Percentiles rank a stretch among this genome's conserved stretches.
phyloP scores from a whole-genome alignment of 371 early-diverging fungal species.

The Rhizomucor pusillus region DNA sequence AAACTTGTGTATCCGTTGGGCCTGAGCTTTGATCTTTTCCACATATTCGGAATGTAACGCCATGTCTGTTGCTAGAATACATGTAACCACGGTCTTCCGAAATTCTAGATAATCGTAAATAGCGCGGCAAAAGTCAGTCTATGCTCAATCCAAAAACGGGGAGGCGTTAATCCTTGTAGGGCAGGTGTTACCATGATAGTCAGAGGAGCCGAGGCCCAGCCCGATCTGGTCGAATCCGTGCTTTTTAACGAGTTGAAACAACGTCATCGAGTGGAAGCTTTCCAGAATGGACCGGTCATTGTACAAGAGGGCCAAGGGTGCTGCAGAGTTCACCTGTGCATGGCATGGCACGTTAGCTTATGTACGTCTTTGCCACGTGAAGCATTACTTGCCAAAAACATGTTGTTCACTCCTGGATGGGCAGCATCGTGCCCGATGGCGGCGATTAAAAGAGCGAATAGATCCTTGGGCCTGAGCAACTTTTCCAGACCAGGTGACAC shows the following conservation, averaged over 20 bases:
- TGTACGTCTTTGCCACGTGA: neutral
- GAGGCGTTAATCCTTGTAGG: too few species aligned
- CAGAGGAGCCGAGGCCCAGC: constrained; percentile 22
- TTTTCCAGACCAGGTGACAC: constrained; percentile 29
- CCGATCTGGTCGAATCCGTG: constrained; percentile 49
- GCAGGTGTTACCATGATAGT: constrained; percentile 32
- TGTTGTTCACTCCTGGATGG: constrained; percentile 82
- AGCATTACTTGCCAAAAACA: constrained; percentile 54
- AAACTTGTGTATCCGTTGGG: constrained; percentile 34
- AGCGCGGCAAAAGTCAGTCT: neutral
- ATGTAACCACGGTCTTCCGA: constrained; percentile 63
- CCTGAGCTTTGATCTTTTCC: constrained; percentile 61
- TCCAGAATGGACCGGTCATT: constrained; percentile 92
- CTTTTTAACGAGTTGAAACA: constrained; percentile 78
- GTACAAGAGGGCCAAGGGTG: constrained; percentile 85
- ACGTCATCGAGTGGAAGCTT: constrained; percentile 85
- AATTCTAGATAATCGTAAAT: constrained; percentile 46
- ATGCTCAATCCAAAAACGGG: neutral
- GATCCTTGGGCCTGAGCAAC: constrained; percentile 59
- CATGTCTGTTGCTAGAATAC: constrained; percentile 84
- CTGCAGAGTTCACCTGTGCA: constrained; percentile 57
- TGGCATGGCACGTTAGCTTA: neutral
- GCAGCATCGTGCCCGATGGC: constrained; percentile 83
- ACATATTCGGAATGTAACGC: constrained; percentile 75
- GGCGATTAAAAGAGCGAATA: constrained; percentile 70